Evolutionary conservation across 352 stramenopile species (phyloP), one percentile per base, ranked within the genome.

Genomic region (Globisporangium rhizosaccharum): DNA sequence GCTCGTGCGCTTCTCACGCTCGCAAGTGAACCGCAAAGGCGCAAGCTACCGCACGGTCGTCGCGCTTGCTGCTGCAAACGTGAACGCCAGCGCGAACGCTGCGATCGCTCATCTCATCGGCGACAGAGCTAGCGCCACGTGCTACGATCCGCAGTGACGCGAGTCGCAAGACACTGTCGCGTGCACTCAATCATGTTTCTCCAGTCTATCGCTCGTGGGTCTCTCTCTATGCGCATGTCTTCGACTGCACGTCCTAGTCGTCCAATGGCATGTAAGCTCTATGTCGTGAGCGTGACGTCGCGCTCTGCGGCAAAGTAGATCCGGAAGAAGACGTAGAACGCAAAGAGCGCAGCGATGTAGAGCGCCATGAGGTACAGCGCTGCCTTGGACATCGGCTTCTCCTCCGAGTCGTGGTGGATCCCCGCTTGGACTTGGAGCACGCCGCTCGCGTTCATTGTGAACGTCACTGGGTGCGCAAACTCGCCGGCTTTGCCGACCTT

Each of bases 361-460:
- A 48, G 17, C 18, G 12, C 25, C 63, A 67, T 63, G 30, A 70
- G 18, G 41, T 78, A 66, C 15, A 90, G 59, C 20, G 79, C 83
- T 17, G 72, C 56, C 55, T 71, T 89, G 7, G 81, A 88, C 81
- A 91, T 93, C 20, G 83, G 81, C 12, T 74, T 60, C 56, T 90
- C 83, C 61, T 91, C 82, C 1, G 71, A 79, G 55, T 91, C 82
- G 63, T 93, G 83, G 51, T 92, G 79, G 46, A 92, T 73, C 12
- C 85, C 83, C 0, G 83, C 85, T 62, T 88, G 77, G 36, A 94
- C 85, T 62, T 94, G 85, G 23, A 94, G 66, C 51, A 94, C 84
- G 7, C 85, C 85, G 57, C 82, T 94, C 1, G 78, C 74, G 64
- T 92, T 92, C 79, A 94, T 94, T 33, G 78, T 92, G 42, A 94